Conservation (phyloP, 176 grass and related monocot genomes). For the Bromus sterilis region DNA sequence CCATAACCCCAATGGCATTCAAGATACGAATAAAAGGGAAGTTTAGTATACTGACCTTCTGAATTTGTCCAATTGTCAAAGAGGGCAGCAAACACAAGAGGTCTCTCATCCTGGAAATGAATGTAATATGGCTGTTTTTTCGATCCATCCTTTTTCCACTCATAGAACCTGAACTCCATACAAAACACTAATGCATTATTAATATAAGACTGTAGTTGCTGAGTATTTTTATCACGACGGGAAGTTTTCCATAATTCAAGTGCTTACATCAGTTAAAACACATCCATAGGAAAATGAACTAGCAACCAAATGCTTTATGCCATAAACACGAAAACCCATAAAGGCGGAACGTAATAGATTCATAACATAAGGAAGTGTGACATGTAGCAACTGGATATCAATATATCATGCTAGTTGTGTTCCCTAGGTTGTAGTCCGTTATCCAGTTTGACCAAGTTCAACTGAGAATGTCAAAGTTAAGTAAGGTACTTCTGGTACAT, state of each 20-base stretch:
- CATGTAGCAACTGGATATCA: neutral
- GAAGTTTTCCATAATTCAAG: neutral
- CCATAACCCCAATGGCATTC: neutral
- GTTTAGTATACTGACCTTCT: conserved; percentile 39
- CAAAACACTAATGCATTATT: neutral
- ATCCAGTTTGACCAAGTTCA: neutral
- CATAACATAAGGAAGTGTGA: neutral
- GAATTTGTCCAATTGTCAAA: conserved; percentile 70
- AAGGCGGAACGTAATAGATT: neutral
- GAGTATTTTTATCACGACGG: neutral
- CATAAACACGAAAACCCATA: neutral
- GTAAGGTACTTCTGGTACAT: neutral
- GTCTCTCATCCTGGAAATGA: conserved; percentile 67
- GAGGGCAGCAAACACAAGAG: conserved; percentile 82
- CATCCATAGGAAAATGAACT: neutral
- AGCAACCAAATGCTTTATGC: neutral
- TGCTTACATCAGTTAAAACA: neutral
- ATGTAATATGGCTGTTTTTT: conserved; percentile 86
- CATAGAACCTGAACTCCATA: conserved; percentile 63
- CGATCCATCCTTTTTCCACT: conserved; percentile 94
- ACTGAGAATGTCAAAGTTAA: neutral
- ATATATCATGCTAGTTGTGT: neutral
- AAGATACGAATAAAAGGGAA: neutral
- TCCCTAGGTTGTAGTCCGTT: neutral
- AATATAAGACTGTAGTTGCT: conserved; percentile 12